These are phyloP conservation scores for Cryptococcus sp. DNA, from an alignment of 1,284 basidiomycete species.

Conservation along the genomic window DNA sequence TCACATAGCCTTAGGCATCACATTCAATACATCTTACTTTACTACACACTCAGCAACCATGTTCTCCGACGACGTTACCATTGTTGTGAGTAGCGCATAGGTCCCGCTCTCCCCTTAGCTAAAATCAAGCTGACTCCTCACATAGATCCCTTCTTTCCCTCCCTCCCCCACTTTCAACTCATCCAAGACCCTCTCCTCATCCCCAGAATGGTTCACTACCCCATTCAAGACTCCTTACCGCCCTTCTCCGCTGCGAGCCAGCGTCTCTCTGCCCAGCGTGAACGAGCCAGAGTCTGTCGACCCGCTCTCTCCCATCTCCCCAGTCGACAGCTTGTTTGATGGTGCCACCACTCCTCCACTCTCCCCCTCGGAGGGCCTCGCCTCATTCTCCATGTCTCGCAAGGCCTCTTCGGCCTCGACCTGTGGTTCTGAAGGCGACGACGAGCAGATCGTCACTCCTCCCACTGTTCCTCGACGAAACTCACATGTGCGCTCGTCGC, in stretches of 20 bases:
- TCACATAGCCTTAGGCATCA: too few relatives aligned
- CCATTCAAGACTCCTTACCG: slow-evolving; percentile 17
- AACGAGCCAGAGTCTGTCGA: slow-evolving; percentile 11
- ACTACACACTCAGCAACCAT: neutral
- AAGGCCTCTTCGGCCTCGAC: slow-evolving; percentile 5
- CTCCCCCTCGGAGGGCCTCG: slow-evolving; percentile 11
- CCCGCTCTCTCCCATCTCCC: slow-evolving; percentile 2
- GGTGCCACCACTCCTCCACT: slow-evolving; percentile 18
- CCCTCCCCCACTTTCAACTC: slow-evolving; percentile 24
- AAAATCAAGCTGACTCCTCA: neutral
- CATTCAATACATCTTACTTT: too few relatives aligned
- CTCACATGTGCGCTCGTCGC: slow-evolving; percentile 2
- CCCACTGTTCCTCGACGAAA: slow-evolving; percentile 8
- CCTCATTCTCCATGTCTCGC: slow-evolving; percentile 16
- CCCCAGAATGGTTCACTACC: slow-evolving; percentile 27
- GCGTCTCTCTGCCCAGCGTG: slow-evolving; percentile 10
- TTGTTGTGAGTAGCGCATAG: neutral
- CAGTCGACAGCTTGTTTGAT: slow-evolving; percentile 5
- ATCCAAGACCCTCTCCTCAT: slow-evolving; percentile 11
- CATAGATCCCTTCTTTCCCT: slow-evolving; percentile 26
- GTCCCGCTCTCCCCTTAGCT: neutral
- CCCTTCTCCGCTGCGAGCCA: slow-evolving; percentile 14
- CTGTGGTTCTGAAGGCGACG: slow-evolving; percentile 12
- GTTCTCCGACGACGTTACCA: neutral
- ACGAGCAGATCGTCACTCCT: slow-evolving; percentile 18